Conservation (phyloP, 2,329 filamentous ascomycete genomes). For the Cordyceps militaris region DNA sequence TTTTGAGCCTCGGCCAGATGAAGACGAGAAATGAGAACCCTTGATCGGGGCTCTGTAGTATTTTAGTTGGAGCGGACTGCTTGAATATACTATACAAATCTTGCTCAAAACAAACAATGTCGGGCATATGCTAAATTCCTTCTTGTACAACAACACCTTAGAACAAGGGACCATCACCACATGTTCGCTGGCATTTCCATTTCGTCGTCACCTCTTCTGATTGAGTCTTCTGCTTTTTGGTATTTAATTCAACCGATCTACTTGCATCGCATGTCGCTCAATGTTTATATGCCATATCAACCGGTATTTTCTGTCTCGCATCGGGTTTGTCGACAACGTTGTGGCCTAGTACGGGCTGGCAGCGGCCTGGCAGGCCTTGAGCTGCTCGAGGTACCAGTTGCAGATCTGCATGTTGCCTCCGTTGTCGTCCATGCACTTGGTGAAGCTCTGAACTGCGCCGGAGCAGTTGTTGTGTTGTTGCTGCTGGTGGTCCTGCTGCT, state of each 20-base stretch:
- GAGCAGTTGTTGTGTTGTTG: constrained; percentile 61
- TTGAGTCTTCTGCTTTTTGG: neutral
- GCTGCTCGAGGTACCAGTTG: constrained; percentile 96
- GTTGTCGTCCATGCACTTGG: constrained; percentile 94
- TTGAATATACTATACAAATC: constrained; percentile 17
- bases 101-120: constrained; percentile 18
- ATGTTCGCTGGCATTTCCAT: neutral
- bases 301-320: neutral
- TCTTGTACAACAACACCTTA: constrained; percentile 3
- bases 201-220: neutral
- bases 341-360: constrained; percentile 58
- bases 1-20: constrained; percentile 58
- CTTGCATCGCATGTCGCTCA: neutral
- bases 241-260: neutral
- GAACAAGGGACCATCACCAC: neutral
- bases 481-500: constrained; percentile 47
- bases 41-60: neutral
- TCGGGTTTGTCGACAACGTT: neutral
- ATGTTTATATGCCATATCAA: constrained; percentile 4
- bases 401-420: constrained; percentile 91
- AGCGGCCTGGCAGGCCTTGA: constrained; percentile 81
- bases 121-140: constrained; percentile 1
- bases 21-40: constrained; percentile 37
- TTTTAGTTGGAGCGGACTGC: constrained; percentile 13
- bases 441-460: constrained; percentile 76